Conservation (phyloP, 148 eudicot species). For the Nepenthes gracilis region DNA sequence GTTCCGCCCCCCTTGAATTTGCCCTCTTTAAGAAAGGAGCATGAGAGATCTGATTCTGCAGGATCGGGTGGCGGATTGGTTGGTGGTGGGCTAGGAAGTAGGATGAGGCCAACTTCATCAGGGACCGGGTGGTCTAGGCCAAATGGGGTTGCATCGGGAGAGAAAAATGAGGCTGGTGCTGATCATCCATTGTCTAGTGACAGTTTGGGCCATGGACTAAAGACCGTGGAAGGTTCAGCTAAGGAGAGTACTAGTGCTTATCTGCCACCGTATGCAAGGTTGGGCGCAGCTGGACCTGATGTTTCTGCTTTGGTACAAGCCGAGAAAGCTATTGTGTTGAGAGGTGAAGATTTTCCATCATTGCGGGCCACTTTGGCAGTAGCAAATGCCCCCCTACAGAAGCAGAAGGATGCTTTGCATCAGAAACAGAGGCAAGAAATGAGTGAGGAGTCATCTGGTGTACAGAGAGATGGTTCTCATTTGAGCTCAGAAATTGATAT, state of each 20-base stretch:
- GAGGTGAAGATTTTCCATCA: slow-evolving; percentile 97
- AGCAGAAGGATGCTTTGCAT: slow-evolving; percentile 49
- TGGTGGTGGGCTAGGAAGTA: slow-evolving; percentile 34
- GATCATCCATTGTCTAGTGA: slow-evolving; percentile 23
- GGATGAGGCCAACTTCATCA: slow-evolving; percentile 57
- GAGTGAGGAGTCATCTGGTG: slow-evolving; percentile 31
- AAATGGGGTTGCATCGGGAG: slow-evolving; percentile 28
- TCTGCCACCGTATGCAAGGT: slow-evolving; percentile 59
- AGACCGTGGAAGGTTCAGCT: slow-evolving; percentile 18
- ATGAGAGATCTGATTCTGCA: slow-evolving; percentile 62
- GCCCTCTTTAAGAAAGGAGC: slow-evolving; percentile 89
- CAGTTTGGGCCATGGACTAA: slow-evolving; percentile 14
- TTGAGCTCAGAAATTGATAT: slow-evolving; percentile 27
- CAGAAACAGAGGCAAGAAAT: slow-evolving; percentile 42
- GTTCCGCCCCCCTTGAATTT: slow-evolving; percentile 99
- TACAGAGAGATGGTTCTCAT: slow-evolving; percentile 27
- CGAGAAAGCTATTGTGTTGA: slow-evolving; percentile 53
- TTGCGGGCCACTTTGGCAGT: slow-evolving; percentile 60
- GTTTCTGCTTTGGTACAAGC: slow-evolving; percentile 17
- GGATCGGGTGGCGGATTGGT: slow-evolving; percentile 53
- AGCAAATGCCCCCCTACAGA: slow-evolving; percentile 43
- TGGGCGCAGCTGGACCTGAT: slow-evolving; percentile 17
- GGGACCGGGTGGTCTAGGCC: slow-evolving; percentile 90
- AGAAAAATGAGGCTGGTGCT: slow-evolving; percentile 30
- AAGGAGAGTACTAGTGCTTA: slow-evolving; percentile 27